Evolutionary conservation across 2,329 filamentous ascomycete species (phyloP).

Genomic region (Arthrinium puccinioides): DNA sequence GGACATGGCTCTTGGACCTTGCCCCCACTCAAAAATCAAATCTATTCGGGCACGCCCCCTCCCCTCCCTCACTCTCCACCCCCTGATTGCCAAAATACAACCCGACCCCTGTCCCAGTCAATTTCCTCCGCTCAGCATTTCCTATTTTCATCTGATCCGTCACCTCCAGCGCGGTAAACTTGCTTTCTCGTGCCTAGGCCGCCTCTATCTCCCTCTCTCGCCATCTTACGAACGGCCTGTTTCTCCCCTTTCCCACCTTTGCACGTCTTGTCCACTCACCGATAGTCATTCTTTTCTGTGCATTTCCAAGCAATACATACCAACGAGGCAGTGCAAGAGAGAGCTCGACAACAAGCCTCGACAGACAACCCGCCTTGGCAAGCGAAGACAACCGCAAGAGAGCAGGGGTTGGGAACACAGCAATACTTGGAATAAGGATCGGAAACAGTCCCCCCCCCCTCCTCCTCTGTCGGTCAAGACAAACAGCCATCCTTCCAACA

Average conservation of each 20-base stretch:
- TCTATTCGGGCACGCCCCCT: slow-evolving; percentile 1
- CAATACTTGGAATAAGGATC: background rate
- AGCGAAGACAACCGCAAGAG: background rate
- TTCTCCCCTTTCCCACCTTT: background rate
- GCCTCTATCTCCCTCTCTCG: slow-evolving; percentile 1
- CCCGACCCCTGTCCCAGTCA: slow-evolving; percentile 9
- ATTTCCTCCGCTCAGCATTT: slow-evolving; percentile 9
- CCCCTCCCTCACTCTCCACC: background rate
- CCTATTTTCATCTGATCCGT: slow-evolving; percentile 2
- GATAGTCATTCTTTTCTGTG: background rate
- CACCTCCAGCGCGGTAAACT: slow-evolving; percentile 1
- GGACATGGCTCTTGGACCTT: background rate
- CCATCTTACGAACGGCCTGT: too few species aligned
- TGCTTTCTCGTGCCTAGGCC: background rate
- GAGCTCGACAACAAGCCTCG: background rate
- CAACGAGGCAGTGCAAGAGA: background rate
- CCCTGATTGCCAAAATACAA: background rate
- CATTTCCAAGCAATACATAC: background rate
- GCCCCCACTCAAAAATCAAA: background rate
- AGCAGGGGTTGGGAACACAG: background rate
- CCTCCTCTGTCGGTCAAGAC: background rate
- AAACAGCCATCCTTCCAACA: too few species aligned
- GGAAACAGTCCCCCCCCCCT: background rate
- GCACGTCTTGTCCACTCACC: background rate
- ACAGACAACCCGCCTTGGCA: background rate